Conservation (phyloP, 176 grass and related monocot species). For the Oryza coarctata region DNA sequence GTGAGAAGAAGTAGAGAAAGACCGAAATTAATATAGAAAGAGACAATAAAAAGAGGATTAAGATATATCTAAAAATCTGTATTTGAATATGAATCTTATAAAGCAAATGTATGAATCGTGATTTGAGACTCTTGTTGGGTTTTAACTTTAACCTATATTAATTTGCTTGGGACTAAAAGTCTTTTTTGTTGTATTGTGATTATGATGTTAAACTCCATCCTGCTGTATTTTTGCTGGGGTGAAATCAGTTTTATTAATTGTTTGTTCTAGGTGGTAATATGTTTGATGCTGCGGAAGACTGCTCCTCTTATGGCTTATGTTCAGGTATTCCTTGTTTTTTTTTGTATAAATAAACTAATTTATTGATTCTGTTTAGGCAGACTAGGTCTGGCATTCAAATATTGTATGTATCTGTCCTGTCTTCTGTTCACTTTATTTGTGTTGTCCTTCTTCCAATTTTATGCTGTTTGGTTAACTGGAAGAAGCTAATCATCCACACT, state of each 20-base stretch:
- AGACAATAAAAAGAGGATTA: too few relatives aligned
- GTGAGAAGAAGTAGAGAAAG: too few relatives aligned
- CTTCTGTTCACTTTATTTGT: neutral
- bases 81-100: too few relatives aligned
- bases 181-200: too few relatives aligned
- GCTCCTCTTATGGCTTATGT: conserved; percentile 75
- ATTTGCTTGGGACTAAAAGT: too few relatives aligned
- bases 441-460: neutral
- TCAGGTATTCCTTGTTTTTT: conserved; percentile 62
- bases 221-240: conserved; percentile 27
- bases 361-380: neutral
- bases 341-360: neutral
- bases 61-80: too few relatives aligned
- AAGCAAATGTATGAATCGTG: too few relatives aligned
- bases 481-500: neutral
- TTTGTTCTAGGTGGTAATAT: conserved; percentile 82
- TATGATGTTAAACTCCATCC: conserved; percentile 10
- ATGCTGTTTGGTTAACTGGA: neutral
- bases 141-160: too few relatives aligned
- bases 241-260: conserved; percentile 34
- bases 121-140: too few relatives aligned
- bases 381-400: neutral
- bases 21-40: too few relatives aligned
- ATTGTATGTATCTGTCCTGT: neutral
- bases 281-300: conserved; percentile 87